A percentile compares a stretch with the other conserved stretches of the same genome.
These are phyloP conservation scores for Camptophora hylomeconis DNA, from an alignment of 2,329 filamentous ascomycete species.

Conservation along the genomic window DNA sequence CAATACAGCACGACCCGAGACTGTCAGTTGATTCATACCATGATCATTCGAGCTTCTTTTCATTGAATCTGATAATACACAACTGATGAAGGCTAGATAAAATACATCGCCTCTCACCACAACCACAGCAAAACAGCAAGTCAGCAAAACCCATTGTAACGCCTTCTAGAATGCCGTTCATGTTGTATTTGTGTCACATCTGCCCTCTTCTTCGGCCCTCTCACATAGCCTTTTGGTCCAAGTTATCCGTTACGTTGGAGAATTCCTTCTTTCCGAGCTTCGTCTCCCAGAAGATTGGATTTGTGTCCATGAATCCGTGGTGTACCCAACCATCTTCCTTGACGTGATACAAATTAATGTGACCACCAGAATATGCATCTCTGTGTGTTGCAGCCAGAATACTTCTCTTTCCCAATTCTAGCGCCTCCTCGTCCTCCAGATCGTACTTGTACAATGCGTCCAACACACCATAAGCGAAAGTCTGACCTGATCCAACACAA, in stretches of 20 bases:
- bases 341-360: conserved; percentile 97
- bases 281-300: conserved; percentile 99
- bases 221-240: too few species aligned
- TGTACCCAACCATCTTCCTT: conserved; percentile 99
- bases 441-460: conserved; percentile 94
- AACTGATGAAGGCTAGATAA: too few species aligned
- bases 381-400: conserved; percentile 93
- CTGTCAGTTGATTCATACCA: too few species aligned
- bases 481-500: conserved; percentile 96
- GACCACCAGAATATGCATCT: conserved; percentile 97
- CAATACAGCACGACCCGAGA: too few species aligned
- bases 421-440: conserved; percentile 69
- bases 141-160: too few species aligned
- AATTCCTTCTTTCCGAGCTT: conserved; percentile 99
- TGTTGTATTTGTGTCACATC: too few species aligned
- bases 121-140: too few species aligned
- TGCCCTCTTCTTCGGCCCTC: too few species aligned
- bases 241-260: conserved; percentile 85
- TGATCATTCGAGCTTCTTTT: too few species aligned
- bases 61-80: too few species aligned
- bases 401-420: conserved; percentile 80
- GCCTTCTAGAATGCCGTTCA: too few species aligned
- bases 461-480: conserved; percentile 94
- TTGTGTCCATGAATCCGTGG: conserved; percentile 95
- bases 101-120: too few species aligned